Evolutionary conservation across 306 rosid genomes (phyloP).

Genomic region (Purshia tridentata): DNA sequence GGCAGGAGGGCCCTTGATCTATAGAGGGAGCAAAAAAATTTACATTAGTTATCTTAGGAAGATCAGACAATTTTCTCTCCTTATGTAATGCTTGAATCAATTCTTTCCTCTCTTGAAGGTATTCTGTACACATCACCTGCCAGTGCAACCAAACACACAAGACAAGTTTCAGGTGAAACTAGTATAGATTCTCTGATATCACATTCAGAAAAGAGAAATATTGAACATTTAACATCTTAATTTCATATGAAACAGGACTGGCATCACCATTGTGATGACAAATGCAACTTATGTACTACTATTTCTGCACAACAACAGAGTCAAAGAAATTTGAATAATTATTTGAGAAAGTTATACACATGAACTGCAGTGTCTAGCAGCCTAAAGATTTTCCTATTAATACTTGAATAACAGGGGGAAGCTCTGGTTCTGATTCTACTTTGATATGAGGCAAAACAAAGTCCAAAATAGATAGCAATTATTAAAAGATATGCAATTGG

Average conservation of each 20-base stretch:
- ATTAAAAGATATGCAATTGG: not conserved
- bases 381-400: not conserved
- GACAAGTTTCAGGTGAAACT: constrained; percentile 6
- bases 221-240: not conserved
- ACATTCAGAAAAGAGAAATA: not conserved
- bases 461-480: not conserved
- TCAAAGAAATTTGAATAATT: not conserved
- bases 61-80: constrained; percentile 62
- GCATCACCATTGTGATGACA: not conserved
- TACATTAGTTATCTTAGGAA: constrained; percentile 85
- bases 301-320: not conserved
- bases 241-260: not conserved
- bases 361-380: not conserved
- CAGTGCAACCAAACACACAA: constrained; percentile 30
- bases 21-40: no score
- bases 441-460: not conserved
- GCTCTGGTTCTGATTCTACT: not conserved
- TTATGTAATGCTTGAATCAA: constrained; percentile 57
- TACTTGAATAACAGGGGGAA: not conserved
- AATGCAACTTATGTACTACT: not conserved
- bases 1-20: no score
- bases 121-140: constrained; percentile 73
- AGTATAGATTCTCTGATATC: not conserved
- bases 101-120: constrained; percentile 64
- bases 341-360: not conserved